Evolutionary conservation across 495 filamentous ascomycete genomes (phyloP).

Genomic region (Tetracladium setigerum): DNA sequence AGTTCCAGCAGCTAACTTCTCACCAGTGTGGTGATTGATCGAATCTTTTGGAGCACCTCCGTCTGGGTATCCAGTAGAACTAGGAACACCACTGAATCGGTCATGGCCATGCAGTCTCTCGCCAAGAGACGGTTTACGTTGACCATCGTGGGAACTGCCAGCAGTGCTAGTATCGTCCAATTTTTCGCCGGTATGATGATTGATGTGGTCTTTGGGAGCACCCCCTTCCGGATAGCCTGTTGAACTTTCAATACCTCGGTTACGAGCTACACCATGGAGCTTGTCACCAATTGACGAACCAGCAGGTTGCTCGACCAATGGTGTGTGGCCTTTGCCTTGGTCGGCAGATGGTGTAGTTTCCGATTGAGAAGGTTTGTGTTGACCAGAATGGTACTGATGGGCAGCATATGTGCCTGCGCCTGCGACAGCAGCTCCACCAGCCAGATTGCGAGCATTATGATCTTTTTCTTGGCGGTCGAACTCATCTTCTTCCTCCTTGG

Average conservation of each 20-base stretch:
- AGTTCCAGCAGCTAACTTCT: no score
- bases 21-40: no score
- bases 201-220: no score
- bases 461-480: slow-evolving; percentile 16
- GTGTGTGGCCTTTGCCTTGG: neutral
- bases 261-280: slow-evolving; percentile 12
- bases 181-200: no score
- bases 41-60: no score
- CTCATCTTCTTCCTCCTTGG: slow-evolving; percentile 16
- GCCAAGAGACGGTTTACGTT: neutral
- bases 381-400: neutral
- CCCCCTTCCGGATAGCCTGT: slow-evolving; percentile 3
- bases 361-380: neutral
- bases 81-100: slow-evolving; percentile 9
- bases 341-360: neutral
- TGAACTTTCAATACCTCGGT: slow-evolving; percentile 8
- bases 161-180: no score
- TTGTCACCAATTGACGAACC: slow-evolving; percentile 8
- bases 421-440: neutral
- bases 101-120: slow-evolving; percentile 13
- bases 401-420: slow-evolving; percentile 1
- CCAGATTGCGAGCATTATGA: slow-evolving; percentile 3
- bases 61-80: slow-evolving; percentile 5
- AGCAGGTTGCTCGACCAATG: neutral
- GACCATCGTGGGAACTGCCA: no score